Evolutionary conservation across 2,329 filamentous ascomycete genomes (phyloP).

Genomic region (Hypoxylon sp.): DNA sequence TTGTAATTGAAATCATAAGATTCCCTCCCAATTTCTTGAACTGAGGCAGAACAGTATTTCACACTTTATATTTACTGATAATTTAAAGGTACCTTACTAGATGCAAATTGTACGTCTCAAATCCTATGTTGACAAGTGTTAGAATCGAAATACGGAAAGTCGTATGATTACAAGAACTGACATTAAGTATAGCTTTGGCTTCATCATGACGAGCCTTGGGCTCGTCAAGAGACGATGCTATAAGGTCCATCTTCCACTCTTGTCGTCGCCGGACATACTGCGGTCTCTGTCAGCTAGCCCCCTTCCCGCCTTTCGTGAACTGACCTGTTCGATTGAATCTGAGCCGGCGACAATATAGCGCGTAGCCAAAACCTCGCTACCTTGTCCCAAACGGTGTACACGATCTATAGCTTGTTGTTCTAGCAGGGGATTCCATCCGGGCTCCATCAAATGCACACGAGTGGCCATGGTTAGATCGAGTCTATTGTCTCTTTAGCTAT

Average conservation of each 20-base stretch:
- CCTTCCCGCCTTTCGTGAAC: neutral
- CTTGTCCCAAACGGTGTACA: constrained; percentile 33
- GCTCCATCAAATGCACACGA: constrained; percentile 35
- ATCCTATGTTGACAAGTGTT: constrained; percentile 2
- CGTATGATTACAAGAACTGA: constrained; percentile 7
- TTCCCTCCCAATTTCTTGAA: neutral
- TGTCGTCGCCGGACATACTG: constrained; percentile 31
- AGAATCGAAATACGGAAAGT: neutral
- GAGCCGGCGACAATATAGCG: constrained; percentile 29
- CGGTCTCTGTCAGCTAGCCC: neutral
- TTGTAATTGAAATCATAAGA: neutral
- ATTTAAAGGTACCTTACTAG: neutral
- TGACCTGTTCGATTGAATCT: constrained; percentile 33
- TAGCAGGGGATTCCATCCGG: constrained; percentile 36
- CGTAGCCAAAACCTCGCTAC: constrained; percentile 22
- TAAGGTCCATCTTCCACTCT: constrained; percentile 19
- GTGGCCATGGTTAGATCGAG: constrained; percentile 34
- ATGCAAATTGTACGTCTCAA: constrained; percentile 5
- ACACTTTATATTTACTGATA: no score
- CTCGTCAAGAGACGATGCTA: constrained; percentile 24
- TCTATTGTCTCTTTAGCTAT: constrained; percentile 13
- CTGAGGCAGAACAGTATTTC: neutral
- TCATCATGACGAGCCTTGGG: neutral
- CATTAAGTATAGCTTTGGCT: constrained; percentile 16
- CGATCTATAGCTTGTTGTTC: constrained; percentile 39